These are phyloP conservation scores for Wickerhamomyces pijperi DNA, from an alignment of 805 yeast species.

Conservation along the genomic window DNA sequence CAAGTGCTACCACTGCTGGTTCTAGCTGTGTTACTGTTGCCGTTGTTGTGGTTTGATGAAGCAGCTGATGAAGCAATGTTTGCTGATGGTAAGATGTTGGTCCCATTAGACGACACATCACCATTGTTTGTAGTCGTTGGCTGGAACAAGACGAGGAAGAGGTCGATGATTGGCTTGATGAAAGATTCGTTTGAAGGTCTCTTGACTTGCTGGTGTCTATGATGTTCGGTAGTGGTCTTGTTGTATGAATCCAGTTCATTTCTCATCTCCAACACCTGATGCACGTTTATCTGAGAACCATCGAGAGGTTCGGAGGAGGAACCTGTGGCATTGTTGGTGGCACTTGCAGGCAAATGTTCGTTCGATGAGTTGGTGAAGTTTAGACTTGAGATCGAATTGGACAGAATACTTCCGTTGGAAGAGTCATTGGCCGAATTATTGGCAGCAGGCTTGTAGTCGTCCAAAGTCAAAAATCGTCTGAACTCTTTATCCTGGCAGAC, in stretches of 20 bases:
- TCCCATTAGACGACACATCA: no score
- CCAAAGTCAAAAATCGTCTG: conserved; percentile 57
- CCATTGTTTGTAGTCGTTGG: conserved; percentile 43
- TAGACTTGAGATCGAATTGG: not conserved
- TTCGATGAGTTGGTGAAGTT: not conserved
- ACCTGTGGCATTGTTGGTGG: not conserved
- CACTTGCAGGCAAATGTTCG: not conserved
- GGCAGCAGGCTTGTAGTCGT: conserved; percentile 9
- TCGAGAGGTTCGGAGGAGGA: conserved; percentile 2
- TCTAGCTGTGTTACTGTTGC: no score
- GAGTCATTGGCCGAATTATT: no score
- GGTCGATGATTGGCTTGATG: conserved; percentile 73
- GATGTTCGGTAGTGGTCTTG: conserved; percentile 6
- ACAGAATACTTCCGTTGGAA: not conserved
- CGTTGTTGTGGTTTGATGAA: no score
- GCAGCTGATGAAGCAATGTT: no score
- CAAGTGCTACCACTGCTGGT: conserved; percentile 24
- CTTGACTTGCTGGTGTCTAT: not conserved
- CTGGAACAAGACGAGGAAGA: conserved; percentile 60
- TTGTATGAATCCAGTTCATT: conserved; percentile 36
- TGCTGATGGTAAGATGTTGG: no score
- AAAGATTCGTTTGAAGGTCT: conserved; percentile 31
- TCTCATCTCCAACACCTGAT: conserved; percentile 37
- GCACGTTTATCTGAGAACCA: conserved; percentile 5
- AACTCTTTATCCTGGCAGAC: conserved; percentile 69